A percentile compares a stretch with the other conserved stretches of the same genome.
These are phyloP conservation scores for Ceratocystis variospora DNA, from an alignment of 2,329 filamentous ascomycete species.

Conservation along the genomic window DNA sequence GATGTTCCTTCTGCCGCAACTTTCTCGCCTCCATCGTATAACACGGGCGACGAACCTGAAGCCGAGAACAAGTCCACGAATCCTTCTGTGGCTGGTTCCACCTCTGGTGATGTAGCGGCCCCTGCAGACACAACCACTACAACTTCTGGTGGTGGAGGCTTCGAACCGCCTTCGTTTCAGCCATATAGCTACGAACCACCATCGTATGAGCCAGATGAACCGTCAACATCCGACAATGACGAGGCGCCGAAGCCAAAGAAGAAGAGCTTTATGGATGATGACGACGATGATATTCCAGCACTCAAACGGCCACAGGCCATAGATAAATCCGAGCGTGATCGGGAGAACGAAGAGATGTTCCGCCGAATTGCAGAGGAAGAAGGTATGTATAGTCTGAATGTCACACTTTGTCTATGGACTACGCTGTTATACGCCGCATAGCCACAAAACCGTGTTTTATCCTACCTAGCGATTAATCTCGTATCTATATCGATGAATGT, in stretches of 20 bases:
- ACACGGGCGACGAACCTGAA: conserved; percentile 27
- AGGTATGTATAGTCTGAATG: conserved; percentile 34
- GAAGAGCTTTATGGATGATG: conserved; percentile 69
- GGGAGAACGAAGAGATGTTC: conserved; percentile 74
- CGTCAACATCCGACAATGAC: conserved; percentile 30
- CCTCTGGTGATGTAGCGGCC: background rate
- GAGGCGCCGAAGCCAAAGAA: conserved; percentile 50
- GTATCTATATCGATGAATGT: background rate
- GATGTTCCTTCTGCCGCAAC: background rate
- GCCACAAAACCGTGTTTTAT: too few species aligned
- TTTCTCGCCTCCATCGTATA: conserved; percentile 32
- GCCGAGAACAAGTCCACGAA: conserved; percentile 8
- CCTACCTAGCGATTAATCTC: background rate
- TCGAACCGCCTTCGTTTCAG: conserved; percentile 50
- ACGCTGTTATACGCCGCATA: background rate
- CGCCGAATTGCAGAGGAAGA: conserved; percentile 67
- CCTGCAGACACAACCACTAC: background rate
- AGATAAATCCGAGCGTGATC: conserved; percentile 55
- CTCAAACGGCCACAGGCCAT: conserved; percentile 33
- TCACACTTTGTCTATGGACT: background rate
- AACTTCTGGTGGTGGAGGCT: conserved; percentile 30
- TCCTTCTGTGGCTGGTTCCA: background rate
- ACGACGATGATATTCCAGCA: conserved; percentile 54
- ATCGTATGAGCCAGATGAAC: conserved; percentile 40
- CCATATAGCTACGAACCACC: conserved; percentile 45